phyloP scores from a whole-genome alignment of 192 early-diverging fungal species.

The Paraglomus occultum region DNA sequence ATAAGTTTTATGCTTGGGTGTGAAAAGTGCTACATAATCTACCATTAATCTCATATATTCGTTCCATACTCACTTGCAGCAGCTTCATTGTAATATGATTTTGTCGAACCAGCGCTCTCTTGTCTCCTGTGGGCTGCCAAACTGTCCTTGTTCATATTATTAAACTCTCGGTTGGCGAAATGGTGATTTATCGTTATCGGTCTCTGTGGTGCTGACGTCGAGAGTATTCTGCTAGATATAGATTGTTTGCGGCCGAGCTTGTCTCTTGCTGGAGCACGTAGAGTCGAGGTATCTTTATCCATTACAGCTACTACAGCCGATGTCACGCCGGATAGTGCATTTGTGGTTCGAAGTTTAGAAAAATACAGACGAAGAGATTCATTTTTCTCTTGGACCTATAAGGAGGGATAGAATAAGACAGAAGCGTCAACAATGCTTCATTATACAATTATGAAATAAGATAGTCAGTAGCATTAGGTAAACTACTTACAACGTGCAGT shows the following conservation, averaged over 20 bases:
- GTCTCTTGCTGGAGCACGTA: slow-evolving; percentile 19
- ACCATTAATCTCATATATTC: too few species aligned
- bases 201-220: slow-evolving; percentile 23
- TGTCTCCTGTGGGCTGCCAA: slow-evolving; percentile 28
- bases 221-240: slow-evolving; percentile 9
- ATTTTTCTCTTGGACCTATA: slow-evolving; percentile 29
- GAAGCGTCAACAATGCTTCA: neutral
- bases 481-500: slow-evolving; percentile 35
- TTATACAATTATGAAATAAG: neutral
- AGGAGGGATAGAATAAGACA: neutral
- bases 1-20: too few species aligned
- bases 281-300: slow-evolving; percentile 1
- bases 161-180: too few species aligned
- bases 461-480: too few species aligned
- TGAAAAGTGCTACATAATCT: too few species aligned
- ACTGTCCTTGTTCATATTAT: slow-evolving; percentile 19
- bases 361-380: slow-evolving; percentile 25
- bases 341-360: slow-evolving; percentile 24
- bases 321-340: slow-evolving; percentile 8
- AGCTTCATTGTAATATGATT: slow-evolving; percentile 34
- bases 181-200: too few species aligned
- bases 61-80: too few species aligned
- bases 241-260: slow-evolving; percentile 24
- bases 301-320: neutral
- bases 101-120: slow-evolving; percentile 43